These are phyloP conservation scores for Nicotiana paniculata DNA, from an alignment of 257 asterid species.

Conservation along the genomic window DNA sequence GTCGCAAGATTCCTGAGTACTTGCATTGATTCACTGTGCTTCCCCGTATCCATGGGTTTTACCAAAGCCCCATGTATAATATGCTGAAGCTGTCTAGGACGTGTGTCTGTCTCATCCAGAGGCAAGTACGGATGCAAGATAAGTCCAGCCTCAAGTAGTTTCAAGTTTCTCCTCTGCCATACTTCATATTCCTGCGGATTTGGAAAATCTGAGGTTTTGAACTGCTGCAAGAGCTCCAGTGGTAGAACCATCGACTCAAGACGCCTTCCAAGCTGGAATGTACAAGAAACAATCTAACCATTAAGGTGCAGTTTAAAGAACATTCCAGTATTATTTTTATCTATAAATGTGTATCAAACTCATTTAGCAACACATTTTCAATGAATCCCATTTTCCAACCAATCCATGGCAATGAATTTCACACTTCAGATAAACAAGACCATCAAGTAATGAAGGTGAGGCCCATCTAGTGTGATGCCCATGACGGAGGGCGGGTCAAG, in stretches of 20 bases:
- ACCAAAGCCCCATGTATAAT: constrained; percentile 42
- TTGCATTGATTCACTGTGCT: constrained; percentile 55
- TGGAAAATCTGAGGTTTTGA: constrained; percentile 57
- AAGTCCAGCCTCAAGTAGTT: constrained; percentile 75
- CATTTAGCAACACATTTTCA: background rate
- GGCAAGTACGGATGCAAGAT: constrained; percentile 67
- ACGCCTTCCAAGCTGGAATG: constrained; percentile 68
- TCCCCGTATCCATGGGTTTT: constrained; percentile 64
- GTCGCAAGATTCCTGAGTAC: constrained; percentile 43
- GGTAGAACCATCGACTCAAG: constrained; percentile 81
- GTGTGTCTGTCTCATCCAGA: constrained; percentile 38
- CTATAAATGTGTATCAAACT: background rate
- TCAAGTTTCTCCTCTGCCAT: constrained; percentile 72
- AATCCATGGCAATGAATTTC: background rate
- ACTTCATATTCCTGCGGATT: constrained; percentile 50
- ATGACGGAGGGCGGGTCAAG: no score
- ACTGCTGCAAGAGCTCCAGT: constrained; percentile 67
- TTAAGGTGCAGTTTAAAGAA: background rate
- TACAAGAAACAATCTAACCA: constrained; percentile 13
- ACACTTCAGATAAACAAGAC: background rate
- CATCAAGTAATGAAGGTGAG: background rate
- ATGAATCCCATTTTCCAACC: background rate
- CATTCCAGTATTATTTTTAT: background rate
- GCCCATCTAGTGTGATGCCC: background rate
- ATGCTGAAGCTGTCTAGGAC: constrained; percentile 48